Percentiles rank a stretch among this genome's conserved stretches.
Evolutionary conservation across 306 rosid species (phyloP).

Genomic region (Rosa chinensis): DNA sequence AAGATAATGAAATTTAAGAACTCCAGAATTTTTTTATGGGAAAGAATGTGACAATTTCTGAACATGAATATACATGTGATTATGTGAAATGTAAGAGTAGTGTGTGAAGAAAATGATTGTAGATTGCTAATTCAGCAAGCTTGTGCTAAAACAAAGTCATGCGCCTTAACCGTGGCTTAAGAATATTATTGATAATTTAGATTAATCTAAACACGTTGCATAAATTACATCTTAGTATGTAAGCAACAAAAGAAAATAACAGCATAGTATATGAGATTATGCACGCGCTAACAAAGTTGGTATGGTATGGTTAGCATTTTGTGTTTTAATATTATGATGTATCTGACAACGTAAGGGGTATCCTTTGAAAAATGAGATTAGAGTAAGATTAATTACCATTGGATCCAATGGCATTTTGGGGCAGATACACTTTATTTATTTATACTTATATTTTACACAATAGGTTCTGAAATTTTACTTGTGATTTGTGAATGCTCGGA

Average conservation of each 20-base stretch:
- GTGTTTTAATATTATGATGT: not conserved
- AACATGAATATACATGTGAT: not conserved
- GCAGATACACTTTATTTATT: conserved; percentile 10
- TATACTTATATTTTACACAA: not conserved
- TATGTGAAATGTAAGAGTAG: conserved; percentile 3
- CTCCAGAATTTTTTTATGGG: conserved; percentile 5
- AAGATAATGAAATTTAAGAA: not conserved
- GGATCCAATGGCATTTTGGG: conserved; percentile 57
- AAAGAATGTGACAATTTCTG: conserved; percentile 20
- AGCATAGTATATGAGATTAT: not conserved
- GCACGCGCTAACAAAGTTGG: not conserved
- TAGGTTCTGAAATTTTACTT: not conserved
- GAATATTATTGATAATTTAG: not conserved
- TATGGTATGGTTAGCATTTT: not conserved
- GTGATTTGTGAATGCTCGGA: not conserved
- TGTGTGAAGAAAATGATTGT: conserved; percentile 32
- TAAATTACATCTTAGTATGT: not conserved
- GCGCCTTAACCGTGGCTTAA: conserved; percentile 37
- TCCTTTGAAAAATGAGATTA: conserved; percentile 37
- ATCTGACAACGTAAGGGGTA: conserved; percentile 25
- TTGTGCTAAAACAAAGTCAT: conserved; percentile 30
- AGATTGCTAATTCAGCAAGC: conserved; percentile 42
- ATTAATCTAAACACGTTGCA: not conserved
- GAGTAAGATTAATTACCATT: conserved; percentile 28
- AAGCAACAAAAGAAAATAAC: not conserved